Conservation (phyloP, 1,139 yeast genomes). For the Candida sanyaensis region DNA sequence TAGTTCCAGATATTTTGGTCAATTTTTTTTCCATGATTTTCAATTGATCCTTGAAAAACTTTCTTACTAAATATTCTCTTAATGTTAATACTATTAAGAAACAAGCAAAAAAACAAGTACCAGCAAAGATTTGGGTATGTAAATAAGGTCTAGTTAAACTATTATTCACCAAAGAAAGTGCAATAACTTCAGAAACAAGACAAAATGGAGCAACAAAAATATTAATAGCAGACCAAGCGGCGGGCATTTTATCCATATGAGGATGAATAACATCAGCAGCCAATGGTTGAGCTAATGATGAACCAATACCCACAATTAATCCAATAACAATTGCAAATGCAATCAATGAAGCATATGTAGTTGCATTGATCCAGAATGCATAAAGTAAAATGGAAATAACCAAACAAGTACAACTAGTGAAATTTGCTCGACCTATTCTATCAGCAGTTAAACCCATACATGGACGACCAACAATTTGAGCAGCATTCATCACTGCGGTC, state of each 20-base stretch:
- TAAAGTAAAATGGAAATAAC: constrained; percentile 36
- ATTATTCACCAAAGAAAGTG: constrained; percentile 39
- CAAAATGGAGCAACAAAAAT: constrained; percentile 45
- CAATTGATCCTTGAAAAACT: constrained; percentile 15
- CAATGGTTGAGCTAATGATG: constrained; percentile 61
- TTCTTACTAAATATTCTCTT: constrained; percentile 32
- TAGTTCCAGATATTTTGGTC: constrained; percentile 6
- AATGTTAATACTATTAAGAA: constrained; percentile 28
- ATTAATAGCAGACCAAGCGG: constrained; percentile 63
- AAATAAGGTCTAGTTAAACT: constrained; percentile 45
- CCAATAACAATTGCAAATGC: constrained; percentile 59
- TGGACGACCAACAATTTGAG: constrained; percentile 70
- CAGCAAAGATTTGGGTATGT: constrained; percentile 63
- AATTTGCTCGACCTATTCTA: constrained; percentile 56
- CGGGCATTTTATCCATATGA: constrained; percentile 46
- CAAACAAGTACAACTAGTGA: constrained; percentile 36
- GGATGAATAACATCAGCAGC: constrained; percentile 55
- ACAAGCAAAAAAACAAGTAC: constrained; percentile 42
- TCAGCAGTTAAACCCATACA: constrained; percentile 60
- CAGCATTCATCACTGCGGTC: constrained; percentile 64
- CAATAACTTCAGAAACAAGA: constrained; percentile 53
- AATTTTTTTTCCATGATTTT: constrained; percentile 11
- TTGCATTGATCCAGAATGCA: constrained; percentile 59
- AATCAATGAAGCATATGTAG: constrained; percentile 49
- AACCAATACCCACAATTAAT: constrained; percentile 59